phyloP scores from a whole-genome alignment of 768 basidiomycete species.

The Xanthoconium purpureum region DNA sequence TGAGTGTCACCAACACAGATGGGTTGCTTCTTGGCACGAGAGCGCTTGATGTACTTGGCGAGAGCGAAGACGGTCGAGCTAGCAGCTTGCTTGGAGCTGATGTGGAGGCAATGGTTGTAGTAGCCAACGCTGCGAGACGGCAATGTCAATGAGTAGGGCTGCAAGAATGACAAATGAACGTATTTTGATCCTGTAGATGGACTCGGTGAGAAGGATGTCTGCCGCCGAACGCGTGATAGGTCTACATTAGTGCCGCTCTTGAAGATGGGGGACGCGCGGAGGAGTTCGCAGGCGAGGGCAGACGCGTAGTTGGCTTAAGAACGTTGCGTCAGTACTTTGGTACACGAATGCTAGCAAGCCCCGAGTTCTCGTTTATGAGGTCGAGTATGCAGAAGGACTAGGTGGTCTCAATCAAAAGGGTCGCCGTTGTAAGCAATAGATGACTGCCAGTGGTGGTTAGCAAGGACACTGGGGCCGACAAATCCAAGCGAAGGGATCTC shows the following conservation, averaged over 20 bases:
- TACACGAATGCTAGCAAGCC: conserved; percentile 64
- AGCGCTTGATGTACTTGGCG: conserved; percentile 36
- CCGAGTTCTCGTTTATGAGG: conserved; percentile 52
- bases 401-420: conserved; percentile 77
- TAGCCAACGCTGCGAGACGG: conserved; percentile 33
- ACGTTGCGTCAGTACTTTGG: conserved; percentile 13
- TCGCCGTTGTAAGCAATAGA: conserved; percentile 61
- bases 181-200: conserved; percentile 80
- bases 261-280: conserved; percentile 74
- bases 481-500: no score
- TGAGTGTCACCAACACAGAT: conserved; percentile 31
- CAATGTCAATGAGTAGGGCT: background rate
- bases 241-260: conserved; percentile 71
- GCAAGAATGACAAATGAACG: conserved; percentile 1
- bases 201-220: conserved; percentile 80
- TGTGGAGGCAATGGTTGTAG: conserved; percentile 32
- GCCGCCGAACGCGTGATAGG: conserved; percentile 69
- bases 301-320: conserved; percentile 65
- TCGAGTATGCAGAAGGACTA: conserved; percentile 87
- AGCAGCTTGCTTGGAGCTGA: conserved; percentile 30
- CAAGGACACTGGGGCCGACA: no score
- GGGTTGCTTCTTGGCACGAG: conserved; percentile 32
- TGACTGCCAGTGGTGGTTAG: no score
- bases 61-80: conserved; percentile 33
- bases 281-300: conserved; percentile 75